Evolutionary conservation across 805 yeast genomes (phyloP), one percentile per base, ranked within the genome.

Genomic region (Lipomyces spencermartinsiae): DNA sequence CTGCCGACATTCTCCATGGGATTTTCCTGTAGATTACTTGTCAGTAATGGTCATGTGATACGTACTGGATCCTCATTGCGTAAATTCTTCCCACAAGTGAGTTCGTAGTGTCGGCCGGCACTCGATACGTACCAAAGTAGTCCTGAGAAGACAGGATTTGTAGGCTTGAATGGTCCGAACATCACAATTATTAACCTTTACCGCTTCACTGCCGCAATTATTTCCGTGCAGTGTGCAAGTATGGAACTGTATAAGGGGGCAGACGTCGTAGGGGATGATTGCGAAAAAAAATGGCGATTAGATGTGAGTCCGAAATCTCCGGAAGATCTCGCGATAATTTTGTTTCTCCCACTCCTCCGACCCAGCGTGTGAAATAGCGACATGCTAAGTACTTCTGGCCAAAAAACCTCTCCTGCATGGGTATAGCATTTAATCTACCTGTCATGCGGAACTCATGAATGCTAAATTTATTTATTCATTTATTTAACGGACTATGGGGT

Each of bases 1-100:
- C 86, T 46, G 83, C 81, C 2, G 97, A 90, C 85, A 94, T 82
- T 70, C 91, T 85, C 86, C 91, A 89, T 68, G 94, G 90, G 62
- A 82, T 83, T 78, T 89, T 90, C 91, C 89, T 85, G 63, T 75
- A 62, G 10, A 37, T 37, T 37, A n/a, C 10, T 66, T 16, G 60
- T 66, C 59, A 55, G 31, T 46, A 49, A n/a, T 31, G 25, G 25
- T n/a, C 2, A 4, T 51, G 55, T 22, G 16, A 51, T n/a, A 58
- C 25, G 3, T 16, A 1, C 33, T 14, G 16, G 31, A 3, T 25
- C 29, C 29, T 3, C 29, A 25, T 46, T 19, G 25, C 58, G 29
- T n/a, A 35, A 8, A 58, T 25, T 25, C 46, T 46, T 3, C 4
- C 19, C 25, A 16, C 16, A 9, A 29, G 31, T 58, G 22, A 51